Conservation (phyloP, 2,329 filamentous ascomycete genomes). For the Volutella citrinella region DNA sequence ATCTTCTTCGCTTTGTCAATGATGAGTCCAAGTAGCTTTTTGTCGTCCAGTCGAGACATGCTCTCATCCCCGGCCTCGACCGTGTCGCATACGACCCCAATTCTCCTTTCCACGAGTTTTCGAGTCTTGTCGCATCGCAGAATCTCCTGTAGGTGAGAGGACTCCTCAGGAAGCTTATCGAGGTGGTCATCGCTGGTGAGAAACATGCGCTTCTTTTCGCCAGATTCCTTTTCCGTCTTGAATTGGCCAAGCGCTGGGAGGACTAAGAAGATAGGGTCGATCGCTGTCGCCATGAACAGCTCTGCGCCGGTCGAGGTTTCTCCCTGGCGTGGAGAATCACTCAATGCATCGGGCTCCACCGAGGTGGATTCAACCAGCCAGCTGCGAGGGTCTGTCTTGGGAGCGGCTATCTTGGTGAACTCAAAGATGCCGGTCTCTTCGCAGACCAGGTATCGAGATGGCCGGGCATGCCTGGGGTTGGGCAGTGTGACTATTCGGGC, state of each 20-base stretch:
- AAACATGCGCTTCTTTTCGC: conserved; percentile 59
- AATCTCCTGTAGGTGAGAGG: conserved; percentile 58
- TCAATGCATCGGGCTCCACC: conserved; percentile 9
- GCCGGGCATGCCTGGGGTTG: conserved; percentile 53
- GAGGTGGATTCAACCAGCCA: conserved; percentile 55
- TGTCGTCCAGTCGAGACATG: conserved; percentile 77
- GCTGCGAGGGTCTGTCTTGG: conserved; percentile 54
- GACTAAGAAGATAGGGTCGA: conserved; percentile 83
- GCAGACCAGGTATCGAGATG: conserved; percentile 60
- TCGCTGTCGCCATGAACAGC: conserved; percentile 77
- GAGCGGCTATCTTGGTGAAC: conserved; percentile 56
- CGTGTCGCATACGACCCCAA: conserved; percentile 72
- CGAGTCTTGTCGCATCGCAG: conserved; percentile 47
- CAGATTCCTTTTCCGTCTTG: conserved; percentile 37
- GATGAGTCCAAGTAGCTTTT: conserved; percentile 65
- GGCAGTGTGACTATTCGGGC: conserved; percentile 59
- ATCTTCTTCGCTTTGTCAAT: conserved; percentile 70
- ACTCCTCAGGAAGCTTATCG: conserved; percentile 55
- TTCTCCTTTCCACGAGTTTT: conserved; percentile 58
- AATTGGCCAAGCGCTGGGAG: conserved; percentile 64
- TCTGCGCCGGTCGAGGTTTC: conserved; percentile 63
- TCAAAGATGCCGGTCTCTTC: conserved; percentile 62
- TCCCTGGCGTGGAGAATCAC: conserved; percentile 14
- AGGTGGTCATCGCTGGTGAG: conserved; percentile 70
- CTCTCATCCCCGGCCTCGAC: conserved; percentile 79